Conservation (phyloP, 805 yeast genomes). For the Suhomyces faveliae region DNA sequence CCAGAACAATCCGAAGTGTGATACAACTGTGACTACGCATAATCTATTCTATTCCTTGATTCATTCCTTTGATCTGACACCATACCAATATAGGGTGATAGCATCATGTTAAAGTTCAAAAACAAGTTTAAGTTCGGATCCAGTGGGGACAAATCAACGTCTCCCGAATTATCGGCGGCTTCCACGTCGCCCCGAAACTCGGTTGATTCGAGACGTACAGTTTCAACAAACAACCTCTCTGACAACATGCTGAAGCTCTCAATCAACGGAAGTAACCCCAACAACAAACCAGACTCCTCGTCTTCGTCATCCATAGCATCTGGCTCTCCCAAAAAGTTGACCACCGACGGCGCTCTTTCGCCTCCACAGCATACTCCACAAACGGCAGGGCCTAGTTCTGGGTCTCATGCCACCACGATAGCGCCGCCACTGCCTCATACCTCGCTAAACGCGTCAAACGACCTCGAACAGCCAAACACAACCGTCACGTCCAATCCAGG, state of each 20-base stretch:
- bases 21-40: too few species aligned
- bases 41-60: too few species aligned
- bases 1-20: too few species aligned
- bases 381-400: neutral
- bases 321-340: neutral
- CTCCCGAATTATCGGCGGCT: conserved; percentile 7
- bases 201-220: conserved; percentile 26
- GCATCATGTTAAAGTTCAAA: conserved; percentile 28
- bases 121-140: conserved; percentile 31
- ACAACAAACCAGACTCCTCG: neutral
- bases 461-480: conserved; percentile 4
- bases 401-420: neutral
- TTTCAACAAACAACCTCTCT: conserved; percentile 20
- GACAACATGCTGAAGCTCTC: conserved; percentile 23
- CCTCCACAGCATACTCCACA: neutral
- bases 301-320: conserved; percentile 3
- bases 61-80: too few species aligned
- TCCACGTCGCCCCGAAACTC: conserved; percentile 19
- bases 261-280: conserved; percentile 2
- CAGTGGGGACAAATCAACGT: conserved; percentile 3
- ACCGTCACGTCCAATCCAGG: conserved; percentile 50
- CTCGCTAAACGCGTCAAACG: neutral
- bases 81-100: too few species aligned
- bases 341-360: neutral
- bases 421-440: neutral